A percentile compares a stretch with the other conserved stretches of the same genome.
These are phyloP conservation scores for Tolypocladium nubicola DNA, from an alignment of 2,329 filamentous ascomycete genomes.

Conservation along the genomic window DNA sequence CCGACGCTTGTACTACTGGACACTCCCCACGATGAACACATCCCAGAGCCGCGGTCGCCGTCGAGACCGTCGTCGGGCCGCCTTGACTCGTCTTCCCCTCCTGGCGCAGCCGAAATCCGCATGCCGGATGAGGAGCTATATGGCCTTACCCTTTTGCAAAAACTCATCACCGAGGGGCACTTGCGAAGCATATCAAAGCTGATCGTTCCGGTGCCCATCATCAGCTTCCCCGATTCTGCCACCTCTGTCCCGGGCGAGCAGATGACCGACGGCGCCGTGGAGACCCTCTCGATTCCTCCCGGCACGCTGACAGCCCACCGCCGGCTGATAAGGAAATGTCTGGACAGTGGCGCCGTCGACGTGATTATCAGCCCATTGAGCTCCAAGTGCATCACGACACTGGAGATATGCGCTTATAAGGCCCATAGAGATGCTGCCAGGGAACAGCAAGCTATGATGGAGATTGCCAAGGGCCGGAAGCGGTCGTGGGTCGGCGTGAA, in stretches of 20 bases:
- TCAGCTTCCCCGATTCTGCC: conserved; percentile 27
- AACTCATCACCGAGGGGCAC: conserved; percentile 47
- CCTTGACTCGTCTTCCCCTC: conserved; percentile 27
- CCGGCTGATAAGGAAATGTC: conserved; percentile 53
- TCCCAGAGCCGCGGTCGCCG: conserved; percentile 20
- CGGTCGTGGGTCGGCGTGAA: conserved; percentile 86
- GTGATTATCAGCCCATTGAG: conserved; percentile 74
- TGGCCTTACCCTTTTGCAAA: conserved; percentile 42
- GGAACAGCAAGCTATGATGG: conserved; percentile 62
- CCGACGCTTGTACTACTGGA: conserved; percentile 49
- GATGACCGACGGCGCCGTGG: conserved; percentile 27
- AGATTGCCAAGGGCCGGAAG: conserved; percentile 66
- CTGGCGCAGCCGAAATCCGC: conserved; percentile 26
- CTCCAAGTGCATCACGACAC: conserved; percentile 59
- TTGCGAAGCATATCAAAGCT: conserved; percentile 45
- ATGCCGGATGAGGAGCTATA: conserved; percentile 40
- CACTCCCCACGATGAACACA: conserved; percentile 38
- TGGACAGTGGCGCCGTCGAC: conserved; percentile 81
- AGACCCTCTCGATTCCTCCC: conserved; percentile 17
- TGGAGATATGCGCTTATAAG: conserved; percentile 77
- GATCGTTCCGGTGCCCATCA: conserved; percentile 44
- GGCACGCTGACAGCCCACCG: conserved; percentile 19
- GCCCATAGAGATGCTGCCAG: conserved; percentile 65
- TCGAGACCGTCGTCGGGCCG: conserved; percentile 34
- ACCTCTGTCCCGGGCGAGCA: conserved; percentile 15